Evolutionary conservation across 805 yeast species (phyloP), one percentile per base, ranked within the genome.

Genomic region (Myxozyma melibiosi): DNA sequence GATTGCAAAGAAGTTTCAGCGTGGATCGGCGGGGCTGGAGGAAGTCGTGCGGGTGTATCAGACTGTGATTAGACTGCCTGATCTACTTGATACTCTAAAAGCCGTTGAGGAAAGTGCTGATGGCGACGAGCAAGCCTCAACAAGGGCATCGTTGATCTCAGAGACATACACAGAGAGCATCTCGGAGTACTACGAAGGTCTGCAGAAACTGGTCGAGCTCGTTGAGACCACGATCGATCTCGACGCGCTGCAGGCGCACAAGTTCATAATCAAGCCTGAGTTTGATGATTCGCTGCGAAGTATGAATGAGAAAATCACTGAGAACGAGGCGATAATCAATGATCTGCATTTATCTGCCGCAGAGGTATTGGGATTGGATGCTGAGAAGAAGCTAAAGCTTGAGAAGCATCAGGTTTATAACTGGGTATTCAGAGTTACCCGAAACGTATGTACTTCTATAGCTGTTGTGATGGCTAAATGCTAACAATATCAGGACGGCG

Each of bases 211-310:
- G 39, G 86, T 87, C 69, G 96, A 90, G 68, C 77, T 94, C 68
- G 91, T 94, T 8, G 97, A 94, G 70, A 86, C 96, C 2, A 91
- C 98, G 0, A 84, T 94, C 25, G 99, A 94, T 68, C 76, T 94
- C 45, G 82, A 86, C 20, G 90, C 96, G 2, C 77, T 90, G 56
- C 91, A 88, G 44, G 79, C 84, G 43, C 88, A 89, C 51, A 96
- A 94, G 58, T 89, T 86, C 66, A 84, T 87, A 64, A 88, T 94
- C 52, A 86, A 85, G 64, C 90, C 97, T 2, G 97, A 90, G 65
- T 91, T 91, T 68, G 96, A 91, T 69, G 92, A 88, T 40, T 78
- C 85, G 8, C 76, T 94, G 56, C 77, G 82, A 47, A 77, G 74
- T 14, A 81, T 89, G 52, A 84, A 84, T 68, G 73, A 73, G 31